Evolutionary conservation across 179 eudicot genomes (phyloP), one percentile per base, ranked within the genome.

Genomic region (Silene coronaria): DNA sequence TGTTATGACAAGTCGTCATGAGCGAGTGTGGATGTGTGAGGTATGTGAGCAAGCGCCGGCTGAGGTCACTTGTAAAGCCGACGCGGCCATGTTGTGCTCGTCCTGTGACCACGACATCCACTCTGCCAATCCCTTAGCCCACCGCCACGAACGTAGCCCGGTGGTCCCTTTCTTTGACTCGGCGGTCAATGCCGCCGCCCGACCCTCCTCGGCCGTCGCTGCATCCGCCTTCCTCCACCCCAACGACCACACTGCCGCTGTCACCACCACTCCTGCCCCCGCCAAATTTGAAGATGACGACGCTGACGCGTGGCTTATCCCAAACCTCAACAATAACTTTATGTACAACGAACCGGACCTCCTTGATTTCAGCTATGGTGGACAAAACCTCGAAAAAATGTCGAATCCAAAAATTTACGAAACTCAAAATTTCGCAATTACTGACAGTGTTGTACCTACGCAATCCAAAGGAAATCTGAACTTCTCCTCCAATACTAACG

Each of bases 21-120:
- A 80, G 78, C 89, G 90, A 7, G 91, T 89, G 10, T 89, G 93
- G 97, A 72, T 89, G 71, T 89, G 97, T 58, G 93, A 88, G 71
- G 90, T 87, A 0, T 89, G 97, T 27, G 91, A 89, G 83, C 89
- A 88, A 19, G 87, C 88, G 1, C 94, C 91, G 0, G 94, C 97
- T 0, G 67, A 24, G 0, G 86, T 91, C 77, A 82, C 87, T 4
- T 89, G 97, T 79, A 88, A 88, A 80, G 97, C 94, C 0, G 94
- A 91, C 78, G 87, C 90, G 0, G 94, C 91, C 1, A 74, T 87
- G 6, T 85, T 89, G 7, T 89, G 97, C 73, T 75, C 80, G 71
- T 36, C 88, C 1, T 89, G 97, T 42, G 94, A 89, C 84, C 88
- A 82, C 1, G 96, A 91, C 61, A 89, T 89, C 70, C 96, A 91